Percentiles rank a stretch among this genome's conserved stretches.
Conservation (phyloP, 345 rosid species). For the Rhizophora apiculata region DNA sequence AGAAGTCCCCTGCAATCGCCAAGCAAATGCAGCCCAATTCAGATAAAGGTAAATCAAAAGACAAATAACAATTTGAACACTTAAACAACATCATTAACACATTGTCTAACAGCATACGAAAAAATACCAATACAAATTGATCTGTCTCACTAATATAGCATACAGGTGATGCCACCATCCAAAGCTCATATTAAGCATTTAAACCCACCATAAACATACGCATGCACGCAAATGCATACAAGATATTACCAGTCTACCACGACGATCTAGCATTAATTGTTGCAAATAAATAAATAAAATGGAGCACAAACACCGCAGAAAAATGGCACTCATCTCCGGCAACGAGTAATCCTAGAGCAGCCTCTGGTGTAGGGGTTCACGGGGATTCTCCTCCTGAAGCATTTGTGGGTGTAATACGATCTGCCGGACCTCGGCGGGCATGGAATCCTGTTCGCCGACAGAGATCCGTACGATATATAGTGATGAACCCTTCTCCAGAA, state of each 20-base stretch:
- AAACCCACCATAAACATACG: background rate
- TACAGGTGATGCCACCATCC: background rate
- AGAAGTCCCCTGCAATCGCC: too few species aligned
- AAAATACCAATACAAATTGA: background rate
- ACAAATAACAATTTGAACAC: too few species aligned
- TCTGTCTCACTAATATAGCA: too few species aligned
- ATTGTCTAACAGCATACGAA: background rate
- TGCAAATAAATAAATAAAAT: background rate
- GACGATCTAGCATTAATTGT: background rate
- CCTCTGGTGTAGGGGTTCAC: conserved; percentile 78
- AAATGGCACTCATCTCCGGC: conserved; percentile 51
- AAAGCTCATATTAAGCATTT: background rate
- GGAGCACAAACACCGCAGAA: background rate
- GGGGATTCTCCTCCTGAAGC: conserved; percentile 56
- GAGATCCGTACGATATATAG: conserved; percentile 88
- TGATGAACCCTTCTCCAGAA: conserved; percentile 59
- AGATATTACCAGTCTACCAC: background rate
- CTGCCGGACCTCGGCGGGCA: conserved; percentile 96
- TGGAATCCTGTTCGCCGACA: conserved; percentile 75
- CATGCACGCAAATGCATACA: background rate
- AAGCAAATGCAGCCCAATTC: too few species aligned
- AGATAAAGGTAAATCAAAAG: too few species aligned
- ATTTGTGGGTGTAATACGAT: conserved; percentile 84
- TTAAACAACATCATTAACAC: background rate
- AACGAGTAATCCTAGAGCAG: conserved; percentile 68